These are phyloP conservation scores for Amaranthus tricolor DNA, from an alignment of 179 eudicot genomes.

Conservation along the genomic window DNA sequence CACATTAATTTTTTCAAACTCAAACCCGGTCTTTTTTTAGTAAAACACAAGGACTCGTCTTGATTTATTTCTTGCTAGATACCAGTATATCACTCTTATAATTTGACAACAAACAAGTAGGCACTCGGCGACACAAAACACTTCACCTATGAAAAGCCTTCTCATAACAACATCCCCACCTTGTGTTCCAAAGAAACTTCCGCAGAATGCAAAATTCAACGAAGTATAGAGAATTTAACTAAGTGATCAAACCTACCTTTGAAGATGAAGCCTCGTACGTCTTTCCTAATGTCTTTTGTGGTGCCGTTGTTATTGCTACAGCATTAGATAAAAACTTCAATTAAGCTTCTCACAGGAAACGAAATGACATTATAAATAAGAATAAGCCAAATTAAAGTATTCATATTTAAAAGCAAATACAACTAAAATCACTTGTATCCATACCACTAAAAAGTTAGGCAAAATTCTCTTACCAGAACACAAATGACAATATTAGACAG, in stretches of 20 bases:
- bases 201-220: too few species aligned
- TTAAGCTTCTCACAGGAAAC: neutral
- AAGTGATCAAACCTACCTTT: conserved; percentile 44
- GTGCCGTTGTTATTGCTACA: conserved; percentile 39
- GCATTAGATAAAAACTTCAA: conserved; percentile 3
- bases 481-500: too few species aligned
- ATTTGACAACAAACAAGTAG: neutral
- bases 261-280: conserved; percentile 50
- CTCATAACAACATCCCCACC: too few species aligned
- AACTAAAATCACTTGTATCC: too few species aligned
- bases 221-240: neutral
- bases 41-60: neutral
- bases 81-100: neutral
- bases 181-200: too few species aligned
- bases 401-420: too few species aligned
- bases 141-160: neutral
- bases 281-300: conserved; percentile 53
- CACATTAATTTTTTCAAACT: neutral
- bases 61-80: neutral
- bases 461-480: too few species aligned
- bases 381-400: neutral
- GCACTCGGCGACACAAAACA: neutral
- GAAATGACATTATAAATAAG: neutral
- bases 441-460: too few species aligned
- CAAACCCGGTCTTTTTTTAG: neutral